These are phyloP conservation scores for Circinella umbellata DNA, from an alignment of 371 early-diverging fungal genomes.

Conservation along the genomic window DNA sequence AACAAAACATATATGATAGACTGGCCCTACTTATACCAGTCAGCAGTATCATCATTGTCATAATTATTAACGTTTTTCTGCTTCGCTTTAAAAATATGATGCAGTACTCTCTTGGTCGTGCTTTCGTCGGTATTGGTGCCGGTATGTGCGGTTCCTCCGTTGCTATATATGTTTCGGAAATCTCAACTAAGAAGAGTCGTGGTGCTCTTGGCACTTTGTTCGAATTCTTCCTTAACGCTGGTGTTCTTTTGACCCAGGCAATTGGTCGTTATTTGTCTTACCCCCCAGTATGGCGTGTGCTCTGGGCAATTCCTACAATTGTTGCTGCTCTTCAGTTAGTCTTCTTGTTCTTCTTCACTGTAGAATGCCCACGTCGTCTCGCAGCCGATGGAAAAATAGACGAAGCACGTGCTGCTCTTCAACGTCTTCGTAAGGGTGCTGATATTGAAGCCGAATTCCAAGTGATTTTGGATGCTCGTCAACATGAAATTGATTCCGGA, in stretches of 20 bases:
- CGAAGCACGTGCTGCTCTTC: conserved; percentile 60
- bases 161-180: conserved; percentile 81
- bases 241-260: conserved; percentile 74
- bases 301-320: conserved; percentile 62
- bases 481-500: conserved; percentile 36
- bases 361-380: conserved; percentile 82
- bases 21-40: too few species aligned
- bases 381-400: conserved; percentile 55
- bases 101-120: conserved; percentile 73
- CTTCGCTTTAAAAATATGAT: too few species aligned
- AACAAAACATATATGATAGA: too few species aligned
- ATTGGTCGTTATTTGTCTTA: conserved; percentile 66
- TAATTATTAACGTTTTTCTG: too few species aligned
- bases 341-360: conserved; percentile 63
- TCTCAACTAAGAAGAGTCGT: conserved; percentile 75
- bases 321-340: conserved; percentile 71
- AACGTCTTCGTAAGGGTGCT: conserved; percentile 59
- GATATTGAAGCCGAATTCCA: conserved; percentile 48
- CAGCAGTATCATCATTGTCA: too few species aligned
- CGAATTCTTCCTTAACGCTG: conserved; percentile 71
- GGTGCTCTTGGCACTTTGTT: conserved; percentile 70
- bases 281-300: conserved; percentile 69
- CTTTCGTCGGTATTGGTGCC: conserved; percentile 84
- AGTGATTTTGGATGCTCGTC: conserved; percentile 36
- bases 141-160: conserved; percentile 68